Conservation (phyloP, 768 basidiomycete species). For the Hygrophorus russula region DNA sequence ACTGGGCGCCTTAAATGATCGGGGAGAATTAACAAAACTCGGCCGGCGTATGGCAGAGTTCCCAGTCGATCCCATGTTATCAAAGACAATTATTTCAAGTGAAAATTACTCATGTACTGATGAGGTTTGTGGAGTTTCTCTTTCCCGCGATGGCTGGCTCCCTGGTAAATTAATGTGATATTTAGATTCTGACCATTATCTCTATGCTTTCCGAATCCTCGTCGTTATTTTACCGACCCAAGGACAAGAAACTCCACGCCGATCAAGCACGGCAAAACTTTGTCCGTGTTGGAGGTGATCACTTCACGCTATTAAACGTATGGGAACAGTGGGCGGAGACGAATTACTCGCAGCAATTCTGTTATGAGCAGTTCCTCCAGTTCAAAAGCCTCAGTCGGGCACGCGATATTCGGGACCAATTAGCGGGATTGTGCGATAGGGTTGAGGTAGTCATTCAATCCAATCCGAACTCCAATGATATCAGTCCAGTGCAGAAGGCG, state of each 20-base stretch:
- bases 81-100: slow-evolving; percentile 92
- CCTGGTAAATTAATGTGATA: not conserved
- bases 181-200: slow-evolving; percentile 87
- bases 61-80: slow-evolving; percentile 96
- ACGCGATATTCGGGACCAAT: slow-evolving; percentile 91
- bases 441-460: slow-evolving; percentile 85
- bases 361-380: slow-evolving; percentile 91
- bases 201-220: slow-evolving; percentile 94
- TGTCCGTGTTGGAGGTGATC: slow-evolving; percentile 89
- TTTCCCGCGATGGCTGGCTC: not conserved
- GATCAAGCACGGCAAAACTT: slow-evolving; percentile 98
- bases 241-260: slow-evolving; percentile 96
- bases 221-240: slow-evolving; percentile 92
- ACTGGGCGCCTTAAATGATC: slow-evolving; percentile 89
- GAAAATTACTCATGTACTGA: slow-evolving; percentile 93
- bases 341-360: slow-evolving; percentile 93
- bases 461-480: slow-evolving; percentile 89
- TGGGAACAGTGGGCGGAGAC: slow-evolving; percentile 99
- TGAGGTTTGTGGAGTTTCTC: slow-evolving; percentile 46
- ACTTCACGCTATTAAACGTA: slow-evolving; percentile 94
- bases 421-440: slow-evolving; percentile 91
- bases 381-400: slow-evolving; percentile 92
- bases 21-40: slow-evolving; percentile 94
- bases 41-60: slow-evolving; percentile 98
- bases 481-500: slow-evolving; percentile 90